A percentile compares a stretch with the other conserved stretches of the same genome.
Conservation (phyloP, 2,329 filamentous ascomycete genomes). For the Herpotrichia juniperi region DNA sequence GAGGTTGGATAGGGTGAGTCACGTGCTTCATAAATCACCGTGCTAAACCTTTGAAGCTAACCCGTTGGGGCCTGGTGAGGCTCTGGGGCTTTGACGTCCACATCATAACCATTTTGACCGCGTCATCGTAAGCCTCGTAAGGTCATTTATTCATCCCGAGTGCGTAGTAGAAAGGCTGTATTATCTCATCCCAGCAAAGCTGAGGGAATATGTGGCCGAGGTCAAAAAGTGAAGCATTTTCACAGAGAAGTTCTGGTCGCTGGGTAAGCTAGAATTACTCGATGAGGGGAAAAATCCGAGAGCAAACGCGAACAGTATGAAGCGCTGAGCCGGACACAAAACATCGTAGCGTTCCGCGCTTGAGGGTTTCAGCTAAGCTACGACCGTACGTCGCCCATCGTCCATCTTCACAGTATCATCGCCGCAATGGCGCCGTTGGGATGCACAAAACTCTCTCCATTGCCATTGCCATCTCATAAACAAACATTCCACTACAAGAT, state of each 20-base stretch:
- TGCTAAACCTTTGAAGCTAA: too few species aligned
- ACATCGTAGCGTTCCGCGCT: background rate
- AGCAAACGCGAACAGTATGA: background rate
- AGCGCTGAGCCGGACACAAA: slow-evolving; percentile 1
- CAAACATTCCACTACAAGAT: background rate
- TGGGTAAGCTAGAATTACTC: background rate
- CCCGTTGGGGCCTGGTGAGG: too few species aligned
- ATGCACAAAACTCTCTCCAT: background rate
- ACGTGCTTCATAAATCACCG: too few species aligned
- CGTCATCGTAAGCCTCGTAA: too few species aligned
- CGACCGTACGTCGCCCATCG: background rate
- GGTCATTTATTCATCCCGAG: too few species aligned
- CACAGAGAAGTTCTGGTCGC: too few species aligned
- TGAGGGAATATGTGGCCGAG: too few species aligned
- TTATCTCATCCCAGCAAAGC: background rate
- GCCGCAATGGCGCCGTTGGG: background rate
- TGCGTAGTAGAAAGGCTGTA: background rate
- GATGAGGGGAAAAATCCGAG: background rate
- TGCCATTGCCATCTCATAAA: background rate
- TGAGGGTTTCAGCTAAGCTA: background rate
- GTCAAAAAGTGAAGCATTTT: too few species aligned
- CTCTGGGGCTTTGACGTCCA: too few species aligned
- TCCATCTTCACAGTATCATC: background rate
- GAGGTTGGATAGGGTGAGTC: too few species aligned
- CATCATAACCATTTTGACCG: too few species aligned